Percentiles rank a stretch among this genome's conserved stretches.
Conservation (phyloP, 352 stramenopile species). For the Aphanomyces cochlioides region DNA sequence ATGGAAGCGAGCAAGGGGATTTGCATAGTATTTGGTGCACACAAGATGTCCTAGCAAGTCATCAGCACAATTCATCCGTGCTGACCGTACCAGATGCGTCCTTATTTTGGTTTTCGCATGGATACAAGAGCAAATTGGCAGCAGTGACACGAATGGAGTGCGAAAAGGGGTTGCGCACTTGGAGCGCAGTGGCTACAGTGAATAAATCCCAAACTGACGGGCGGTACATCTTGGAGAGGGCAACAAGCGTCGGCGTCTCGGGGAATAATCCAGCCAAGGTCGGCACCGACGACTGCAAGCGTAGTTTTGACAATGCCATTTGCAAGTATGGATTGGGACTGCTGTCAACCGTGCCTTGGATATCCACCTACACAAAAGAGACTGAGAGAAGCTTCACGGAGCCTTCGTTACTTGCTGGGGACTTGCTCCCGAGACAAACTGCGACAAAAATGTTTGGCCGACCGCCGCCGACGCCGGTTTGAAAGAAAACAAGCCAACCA, state of each 20-base stretch:
- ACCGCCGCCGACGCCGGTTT: slow-evolving; percentile 39
- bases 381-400: neutral
- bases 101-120: slow-evolving; percentile 43
- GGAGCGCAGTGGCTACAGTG: slow-evolving; percentile 62
- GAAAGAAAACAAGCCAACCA: slow-evolving; percentile 61
- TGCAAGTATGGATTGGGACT: slow-evolving; percentile 58
- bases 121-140: slow-evolving; percentile 69
- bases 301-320: slow-evolving; percentile 50
- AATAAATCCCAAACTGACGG: slow-evolving; percentile 68
- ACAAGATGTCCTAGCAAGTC: slow-evolving; percentile 43
- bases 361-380: slow-evolving; percentile 49
- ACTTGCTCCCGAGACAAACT: slow-evolving; percentile 68
- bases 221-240: slow-evolving; percentile 67
- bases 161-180: slow-evolving; percentile 76
- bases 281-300: slow-evolving; percentile 56
- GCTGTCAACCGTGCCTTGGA: slow-evolving; percentile 53
- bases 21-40: slow-evolving; percentile 67
- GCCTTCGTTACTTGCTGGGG: slow-evolving; percentile 49
- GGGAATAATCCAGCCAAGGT: slow-evolving; percentile 65
- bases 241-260: slow-evolving; percentile 62
- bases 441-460: slow-evolving; percentile 62
- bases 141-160: slow-evolving; percentile 66
- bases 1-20: slow-evolving; percentile 62
- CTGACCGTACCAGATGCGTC: slow-evolving; percentile 29
- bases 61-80: neutral